These are phyloP conservation scores for Colletotrichum costaricense DNA, from an alignment of 2,329 filamentous ascomycete genomes.

Conservation along the genomic window DNA sequence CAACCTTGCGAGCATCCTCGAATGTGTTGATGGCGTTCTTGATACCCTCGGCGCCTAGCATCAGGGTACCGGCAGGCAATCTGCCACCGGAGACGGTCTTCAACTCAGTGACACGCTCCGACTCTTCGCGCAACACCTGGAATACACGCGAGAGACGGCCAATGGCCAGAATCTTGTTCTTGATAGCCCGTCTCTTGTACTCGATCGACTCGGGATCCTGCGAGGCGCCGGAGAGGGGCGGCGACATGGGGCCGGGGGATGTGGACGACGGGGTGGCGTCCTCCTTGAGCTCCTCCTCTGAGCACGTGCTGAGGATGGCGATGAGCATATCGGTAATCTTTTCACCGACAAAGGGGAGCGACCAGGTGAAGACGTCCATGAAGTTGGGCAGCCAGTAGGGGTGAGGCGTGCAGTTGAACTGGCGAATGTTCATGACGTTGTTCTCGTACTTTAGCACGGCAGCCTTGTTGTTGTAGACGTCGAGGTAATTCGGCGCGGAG, in stretches of 20 bases:
- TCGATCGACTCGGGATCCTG: conserved; percentile 88
- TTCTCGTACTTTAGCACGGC: conserved; percentile 99
- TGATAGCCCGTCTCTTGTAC: conserved; percentile 95
- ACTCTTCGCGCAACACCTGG: conserved; percentile 97
- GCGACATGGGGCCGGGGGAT: conserved; percentile 78
- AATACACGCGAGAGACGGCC: conserved; percentile 96
- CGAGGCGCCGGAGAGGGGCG: conserved; percentile 65
- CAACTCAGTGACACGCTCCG: conserved; percentile 94
- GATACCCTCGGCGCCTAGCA: conserved; percentile 98
- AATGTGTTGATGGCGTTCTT: conserved; percentile 98
- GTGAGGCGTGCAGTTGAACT: conserved; percentile 99
- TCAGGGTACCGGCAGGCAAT: conserved; percentile 93
- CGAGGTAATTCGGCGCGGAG: conserved; percentile 97
- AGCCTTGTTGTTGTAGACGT: conserved; percentile 99
- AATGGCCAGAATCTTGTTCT: conserved; percentile 99
- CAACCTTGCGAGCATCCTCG: conserved; percentile 96
- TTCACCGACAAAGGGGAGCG: conserved; percentile 96
- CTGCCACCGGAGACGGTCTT: conserved; percentile 96
- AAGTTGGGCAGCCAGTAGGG: conserved; percentile 99
- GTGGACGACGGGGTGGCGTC: conserved; percentile 81
- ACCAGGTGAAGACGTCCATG: conserved; percentile 99
- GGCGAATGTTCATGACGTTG: conserved; percentile 99
- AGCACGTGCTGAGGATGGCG: conserved; percentile 97
- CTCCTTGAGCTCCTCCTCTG: conserved; percentile 96
- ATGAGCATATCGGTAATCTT: conserved; percentile 99